phyloP scores from a whole-genome alignment of 768 basidiomycete genomes.

The Tubosaeta brunneosetosa region DNA sequence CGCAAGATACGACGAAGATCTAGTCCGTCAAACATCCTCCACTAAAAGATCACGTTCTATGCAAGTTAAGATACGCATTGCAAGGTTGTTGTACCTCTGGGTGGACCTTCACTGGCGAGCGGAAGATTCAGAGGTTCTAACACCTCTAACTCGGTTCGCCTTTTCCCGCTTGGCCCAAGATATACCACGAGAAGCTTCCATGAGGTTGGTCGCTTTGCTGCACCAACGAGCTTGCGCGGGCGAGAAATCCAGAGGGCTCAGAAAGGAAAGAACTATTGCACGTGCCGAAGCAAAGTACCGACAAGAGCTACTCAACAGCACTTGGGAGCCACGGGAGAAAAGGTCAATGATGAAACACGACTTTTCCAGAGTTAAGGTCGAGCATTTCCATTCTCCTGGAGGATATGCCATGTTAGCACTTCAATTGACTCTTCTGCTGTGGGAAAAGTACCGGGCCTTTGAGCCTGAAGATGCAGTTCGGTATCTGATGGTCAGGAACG shows the following conservation, averaged over 20 bases:
- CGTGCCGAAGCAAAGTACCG: constrained; percentile 18
- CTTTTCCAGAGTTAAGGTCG: constrained; percentile 27
- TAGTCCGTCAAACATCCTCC: constrained; percentile 18
- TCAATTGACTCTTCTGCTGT: constrained; percentile 40
- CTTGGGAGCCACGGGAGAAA: constrained; percentile 26
- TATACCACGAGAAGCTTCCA: constrained; percentile 28
- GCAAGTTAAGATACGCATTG: constrained; percentile 54
- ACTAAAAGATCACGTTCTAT: constrained; percentile 40
- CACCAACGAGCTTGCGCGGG: constrained; percentile 23
- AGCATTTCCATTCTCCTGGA: constrained; percentile 31
- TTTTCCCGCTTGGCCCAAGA: constrained; percentile 29
- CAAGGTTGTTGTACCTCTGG: constrained; percentile 63
- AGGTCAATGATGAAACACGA: constrained; percentile 27
- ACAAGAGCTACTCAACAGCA: constrained; percentile 14
- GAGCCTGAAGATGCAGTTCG: constrained; percentile 42
- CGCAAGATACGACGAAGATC: constrained; percentile 44
- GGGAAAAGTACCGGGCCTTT: constrained; percentile 35
- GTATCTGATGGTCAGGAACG: constrained; percentile 33
- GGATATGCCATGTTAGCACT: constrained; percentile 43
- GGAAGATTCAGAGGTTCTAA: constrained; percentile 39
- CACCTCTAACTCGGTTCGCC: constrained; percentile 27
- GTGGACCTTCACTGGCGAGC: constrained; percentile 63
- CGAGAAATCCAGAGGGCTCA: constrained; percentile 21
- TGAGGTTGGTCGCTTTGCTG: constrained; percentile 27
- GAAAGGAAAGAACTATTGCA: constrained; percentile 23